These are phyloP conservation scores for Nicotiana paniculata DNA, from an alignment of 257 asterid species.

Conservation along the genomic window DNA sequence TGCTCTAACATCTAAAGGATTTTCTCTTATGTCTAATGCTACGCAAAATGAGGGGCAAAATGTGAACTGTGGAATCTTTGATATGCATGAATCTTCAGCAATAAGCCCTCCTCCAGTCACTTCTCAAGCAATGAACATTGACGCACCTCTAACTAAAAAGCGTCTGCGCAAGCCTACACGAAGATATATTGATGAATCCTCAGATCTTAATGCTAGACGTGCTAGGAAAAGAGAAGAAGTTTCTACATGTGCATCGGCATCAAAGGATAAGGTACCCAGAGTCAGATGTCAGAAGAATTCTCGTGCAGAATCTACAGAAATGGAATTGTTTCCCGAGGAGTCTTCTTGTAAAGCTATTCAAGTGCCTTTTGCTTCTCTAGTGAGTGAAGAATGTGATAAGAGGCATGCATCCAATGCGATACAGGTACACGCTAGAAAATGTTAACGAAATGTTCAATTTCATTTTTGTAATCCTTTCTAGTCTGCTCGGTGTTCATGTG, in stretches of 20 bases:
- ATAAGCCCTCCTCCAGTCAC: conserved; percentile 12
- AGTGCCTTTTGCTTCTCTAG: conserved; percentile 84
- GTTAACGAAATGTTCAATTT: not conserved
- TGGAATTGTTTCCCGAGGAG: conserved; percentile 45
- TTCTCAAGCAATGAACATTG: conserved; percentile 18
- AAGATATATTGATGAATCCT: conserved; percentile 81
- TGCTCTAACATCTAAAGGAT: conserved; percentile 21
- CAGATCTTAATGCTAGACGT: conserved; percentile 38
- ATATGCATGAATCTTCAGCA: conserved; percentile 16
- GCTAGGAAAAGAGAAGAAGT: conserved; percentile 36
- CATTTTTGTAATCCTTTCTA: not conserved
- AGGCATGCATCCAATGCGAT: conserved; percentile 8
- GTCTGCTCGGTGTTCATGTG: not conserved
- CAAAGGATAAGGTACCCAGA: conserved; percentile 34
- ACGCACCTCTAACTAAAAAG: conserved; percentile 40
- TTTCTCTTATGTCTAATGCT: conserved; percentile 22
- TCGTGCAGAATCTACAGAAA: conserved; percentile 29
- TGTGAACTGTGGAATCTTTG: not conserved
- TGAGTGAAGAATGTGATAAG: conserved; percentile 40
- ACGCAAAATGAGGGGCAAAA: conserved; percentile 23
- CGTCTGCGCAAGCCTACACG: conserved; percentile 85
- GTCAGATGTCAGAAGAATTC: conserved; percentile 47
- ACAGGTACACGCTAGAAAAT: conserved; percentile 5
- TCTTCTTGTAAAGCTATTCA: conserved; percentile 66
- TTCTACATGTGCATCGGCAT: conserved; percentile 28